Base-by-base conservation (phyloP, 2,329 filamentous ascomycete genomes). In the Atkinsonella texensis region DNA sequence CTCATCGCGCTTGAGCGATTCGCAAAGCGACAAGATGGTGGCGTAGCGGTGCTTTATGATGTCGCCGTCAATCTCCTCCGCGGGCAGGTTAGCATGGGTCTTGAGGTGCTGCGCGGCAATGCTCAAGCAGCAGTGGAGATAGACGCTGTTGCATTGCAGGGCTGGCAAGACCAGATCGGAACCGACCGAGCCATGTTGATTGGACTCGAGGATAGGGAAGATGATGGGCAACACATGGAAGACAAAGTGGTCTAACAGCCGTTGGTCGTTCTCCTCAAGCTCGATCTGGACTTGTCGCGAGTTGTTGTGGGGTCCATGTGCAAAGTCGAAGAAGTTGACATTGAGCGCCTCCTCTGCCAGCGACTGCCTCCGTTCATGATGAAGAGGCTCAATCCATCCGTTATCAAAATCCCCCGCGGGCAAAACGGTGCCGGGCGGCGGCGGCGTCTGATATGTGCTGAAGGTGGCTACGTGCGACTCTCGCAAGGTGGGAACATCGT, bases 91-190 rank as follows among this genome's bases (percentile, higher is more conserved):
- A 50, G 55, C 60, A 63, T 83, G 77, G 0, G 85, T 86, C 74
- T 96, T 96, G 70, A 87, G 81, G 70, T 98, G 93, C 64, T 94
- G 87, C 2, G 90, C 91, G 9, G 93, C 83, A 54, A 94, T 89
- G 74, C 89, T 94, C 55, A 98, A 75, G 70, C 91, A 97, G 73
- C 90, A 96, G 74, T 97, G 90, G 33, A 96, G 77, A 68, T 96
- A 98, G 58, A 84, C 85, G 68, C 87, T 90, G 78, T 97, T 98
- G 60, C 80, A 86, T 65, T 94, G 87, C 35, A 98, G 76, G 8
- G 91, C 87, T 4, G 87, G 89, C 15, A 97, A 79, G 58, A 97
- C 85, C 55, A 95, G 79, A 60, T 93, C 85, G 2, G 87, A 83
- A 55, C 84, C 81, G 39, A 89, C 83, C 1, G 85, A 87, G 40